Evolutionary conservation across 768 basidiomycete species (phyloP).

Genomic region (Naganishia kalamii): DNA sequence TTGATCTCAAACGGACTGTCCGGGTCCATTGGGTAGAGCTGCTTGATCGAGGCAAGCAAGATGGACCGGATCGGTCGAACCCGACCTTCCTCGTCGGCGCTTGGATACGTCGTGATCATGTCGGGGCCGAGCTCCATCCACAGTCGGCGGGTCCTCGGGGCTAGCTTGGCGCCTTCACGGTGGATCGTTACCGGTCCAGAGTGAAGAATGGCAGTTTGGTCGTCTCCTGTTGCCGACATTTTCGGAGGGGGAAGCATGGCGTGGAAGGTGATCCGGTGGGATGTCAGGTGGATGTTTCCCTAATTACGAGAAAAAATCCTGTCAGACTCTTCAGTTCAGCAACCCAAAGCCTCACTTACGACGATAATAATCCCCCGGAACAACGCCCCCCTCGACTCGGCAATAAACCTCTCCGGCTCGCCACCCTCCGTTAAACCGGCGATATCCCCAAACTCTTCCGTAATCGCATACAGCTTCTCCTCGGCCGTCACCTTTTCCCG

Average conservation of each 20-base stretch:
- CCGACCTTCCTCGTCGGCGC: constrained; percentile 55
- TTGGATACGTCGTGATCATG: constrained; percentile 57
- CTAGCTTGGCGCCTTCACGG: constrained; percentile 45
- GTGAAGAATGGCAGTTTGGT: constrained; percentile 49
- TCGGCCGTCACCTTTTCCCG: constrained; percentile 47
- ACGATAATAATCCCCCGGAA: constrained; percentile 54
- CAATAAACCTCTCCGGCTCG: constrained; percentile 52
- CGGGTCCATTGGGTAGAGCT: constrained; percentile 51
- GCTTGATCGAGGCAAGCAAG: constrained; percentile 51
- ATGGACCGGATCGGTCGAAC: constrained; percentile 56
- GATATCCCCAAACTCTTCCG: constrained; percentile 58
- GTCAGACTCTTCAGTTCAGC: not conserved
- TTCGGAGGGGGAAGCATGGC: constrained; percentile 54
- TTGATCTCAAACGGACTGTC: constrained; percentile 51
- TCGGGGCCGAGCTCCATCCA: constrained; percentile 62
- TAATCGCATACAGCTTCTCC: constrained; percentile 54
- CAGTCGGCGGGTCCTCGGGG: constrained; percentile 52
- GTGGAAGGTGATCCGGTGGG: constrained; percentile 62
- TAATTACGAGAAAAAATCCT: constrained; percentile 42
- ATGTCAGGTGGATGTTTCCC: constrained; percentile 59
- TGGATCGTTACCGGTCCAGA: constrained; percentile 54
- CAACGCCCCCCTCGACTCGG: constrained; percentile 55
- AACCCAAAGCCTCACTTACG: constrained; percentile 39
- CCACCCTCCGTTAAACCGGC: constrained; percentile 46
- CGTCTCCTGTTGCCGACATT: constrained; percentile 11